Conservation (phyloP, 2,329 filamentous ascomycete genomes). For the Aspergillus latus region DNA sequence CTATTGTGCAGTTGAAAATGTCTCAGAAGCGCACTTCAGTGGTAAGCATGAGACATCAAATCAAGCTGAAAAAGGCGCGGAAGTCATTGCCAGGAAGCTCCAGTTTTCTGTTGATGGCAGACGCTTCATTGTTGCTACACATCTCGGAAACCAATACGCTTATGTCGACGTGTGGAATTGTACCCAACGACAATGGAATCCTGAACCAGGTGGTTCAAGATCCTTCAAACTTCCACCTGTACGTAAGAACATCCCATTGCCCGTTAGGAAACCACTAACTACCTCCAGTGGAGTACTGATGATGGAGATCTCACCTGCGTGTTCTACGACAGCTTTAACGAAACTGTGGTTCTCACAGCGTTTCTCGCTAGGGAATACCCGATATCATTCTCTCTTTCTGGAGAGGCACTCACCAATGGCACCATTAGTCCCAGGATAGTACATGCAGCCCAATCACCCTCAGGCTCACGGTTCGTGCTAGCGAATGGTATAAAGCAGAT, state of each 20-base stretch:
- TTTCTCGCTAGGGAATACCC: constrained; percentile 25
- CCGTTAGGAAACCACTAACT: constrained; percentile 10
- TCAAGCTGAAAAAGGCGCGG: constrained; percentile 18
- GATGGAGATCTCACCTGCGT: constrained; percentile 37
- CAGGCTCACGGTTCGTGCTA: constrained; percentile 30
- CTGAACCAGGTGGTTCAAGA: constrained; percentile 17
- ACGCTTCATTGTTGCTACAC: constrained; percentile 35
- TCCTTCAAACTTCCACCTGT: constrained; percentile 24
- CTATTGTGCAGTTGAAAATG: constrained; percentile 10
- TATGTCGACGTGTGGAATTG: constrained; percentile 27
- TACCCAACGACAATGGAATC: constrained; percentile 19
- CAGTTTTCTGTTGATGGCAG: constrained; percentile 36
- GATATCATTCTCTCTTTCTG: constrained; percentile 18
- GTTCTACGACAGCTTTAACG: constrained; percentile 33
- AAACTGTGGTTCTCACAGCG: constrained; percentile 31
- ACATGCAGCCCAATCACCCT: constrained; percentile 37
- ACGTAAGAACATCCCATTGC: neutral
- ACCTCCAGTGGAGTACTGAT: constrained; percentile 30
- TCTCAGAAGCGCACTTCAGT: neutral
- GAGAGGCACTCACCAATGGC: constrained; percentile 27
- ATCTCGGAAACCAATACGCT: constrained; percentile 31
- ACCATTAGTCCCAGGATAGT: constrained; percentile 33
- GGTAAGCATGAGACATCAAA: neutral
- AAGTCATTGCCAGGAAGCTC: constrained; percentile 32
- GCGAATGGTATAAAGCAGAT: constrained; percentile 39